A percentile compares a stretch with the other conserved stretches of the same genome.
Conservation (phyloP, 2,329 filamentous ascomycete genomes). For the Scedosporium aurantiacum region DNA sequence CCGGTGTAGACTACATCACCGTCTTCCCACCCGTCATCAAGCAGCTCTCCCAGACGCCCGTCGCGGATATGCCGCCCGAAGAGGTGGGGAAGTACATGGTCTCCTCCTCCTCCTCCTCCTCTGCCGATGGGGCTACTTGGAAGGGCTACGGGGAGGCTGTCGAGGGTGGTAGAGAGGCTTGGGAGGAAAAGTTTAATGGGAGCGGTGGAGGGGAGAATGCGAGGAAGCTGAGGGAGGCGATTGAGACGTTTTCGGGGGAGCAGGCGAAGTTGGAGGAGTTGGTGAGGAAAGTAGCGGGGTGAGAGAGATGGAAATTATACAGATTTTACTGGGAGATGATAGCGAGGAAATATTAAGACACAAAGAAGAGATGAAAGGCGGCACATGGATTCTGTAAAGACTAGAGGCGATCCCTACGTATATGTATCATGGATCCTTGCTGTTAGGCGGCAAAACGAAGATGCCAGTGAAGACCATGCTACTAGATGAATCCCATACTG, state of each 20-base stretch:
- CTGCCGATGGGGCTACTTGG: conserved; percentile 11
- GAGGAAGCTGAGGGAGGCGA: conserved; percentile 40
- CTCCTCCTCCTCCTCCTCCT: conserved; percentile 18
- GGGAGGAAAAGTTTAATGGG: conserved; percentile 38
- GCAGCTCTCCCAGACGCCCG: conserved; percentile 27
- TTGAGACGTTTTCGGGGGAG: conserved; percentile 47
- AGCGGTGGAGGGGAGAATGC: conserved; percentile 34
- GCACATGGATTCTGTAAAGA: no score
- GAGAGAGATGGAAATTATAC: not conserved
- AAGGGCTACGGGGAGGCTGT: conserved; percentile 13
- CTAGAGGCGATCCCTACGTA: no score
- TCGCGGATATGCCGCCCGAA: conserved; percentile 19
- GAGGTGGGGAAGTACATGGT: conserved; percentile 19
- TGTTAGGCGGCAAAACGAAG: no score
- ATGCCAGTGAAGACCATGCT: no score
- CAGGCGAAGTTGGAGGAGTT: conserved; percentile 38
- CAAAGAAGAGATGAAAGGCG: no score
- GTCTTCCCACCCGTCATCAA: conserved; percentile 41
- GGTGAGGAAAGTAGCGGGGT: conserved; percentile 17
- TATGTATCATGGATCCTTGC: no score
- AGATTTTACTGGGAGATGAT: not conserved
- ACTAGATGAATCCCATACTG: no score
- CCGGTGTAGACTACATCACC: conserved; percentile 48
- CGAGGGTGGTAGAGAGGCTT: conserved; percentile 30
- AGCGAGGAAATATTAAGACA: not conserved